Conservation (phyloP, 352 stramenopile genomes). For the Phytophthora megakarya region DNA sequence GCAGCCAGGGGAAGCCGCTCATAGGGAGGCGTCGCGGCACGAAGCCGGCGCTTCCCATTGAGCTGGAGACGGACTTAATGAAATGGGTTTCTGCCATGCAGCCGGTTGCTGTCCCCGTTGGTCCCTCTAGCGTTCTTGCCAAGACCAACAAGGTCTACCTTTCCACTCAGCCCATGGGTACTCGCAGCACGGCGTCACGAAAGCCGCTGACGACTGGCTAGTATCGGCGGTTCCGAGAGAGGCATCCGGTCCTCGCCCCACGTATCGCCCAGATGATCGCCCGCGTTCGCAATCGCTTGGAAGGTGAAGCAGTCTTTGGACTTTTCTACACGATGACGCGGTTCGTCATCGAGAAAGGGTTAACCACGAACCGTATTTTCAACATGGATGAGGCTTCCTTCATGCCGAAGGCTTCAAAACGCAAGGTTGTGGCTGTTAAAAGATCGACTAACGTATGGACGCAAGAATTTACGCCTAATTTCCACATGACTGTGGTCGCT, state of each 20-base stretch:
- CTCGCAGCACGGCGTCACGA: neutral
- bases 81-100: constrained; percentile 13
- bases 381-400: constrained; percentile 28
- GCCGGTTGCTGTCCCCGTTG: neutral
- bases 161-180: neutral
- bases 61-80: neutral
- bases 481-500: no score
- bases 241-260: no score
- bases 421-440: constrained; percentile 16
- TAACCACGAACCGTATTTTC: constrained; percentile 4
- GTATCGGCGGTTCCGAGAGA: no score
- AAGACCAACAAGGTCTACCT: neutral
- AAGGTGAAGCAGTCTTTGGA: neutral
- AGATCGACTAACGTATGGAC: constrained; percentile 18
- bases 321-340: constrained; percentile 11
- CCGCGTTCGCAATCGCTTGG: constrained; percentile 11
- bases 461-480: no score
- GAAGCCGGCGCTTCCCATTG: neutral
- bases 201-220: neutral
- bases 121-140: neutral
- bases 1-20: neutral
- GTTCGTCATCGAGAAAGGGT: constrained; percentile 4
- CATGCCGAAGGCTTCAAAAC: constrained; percentile 11
- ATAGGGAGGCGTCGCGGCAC: neutral
- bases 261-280: neutral